Conservation (phyloP, 2,329 filamentous ascomycete genomes). For the Fusarium pininemorale region DNA sequence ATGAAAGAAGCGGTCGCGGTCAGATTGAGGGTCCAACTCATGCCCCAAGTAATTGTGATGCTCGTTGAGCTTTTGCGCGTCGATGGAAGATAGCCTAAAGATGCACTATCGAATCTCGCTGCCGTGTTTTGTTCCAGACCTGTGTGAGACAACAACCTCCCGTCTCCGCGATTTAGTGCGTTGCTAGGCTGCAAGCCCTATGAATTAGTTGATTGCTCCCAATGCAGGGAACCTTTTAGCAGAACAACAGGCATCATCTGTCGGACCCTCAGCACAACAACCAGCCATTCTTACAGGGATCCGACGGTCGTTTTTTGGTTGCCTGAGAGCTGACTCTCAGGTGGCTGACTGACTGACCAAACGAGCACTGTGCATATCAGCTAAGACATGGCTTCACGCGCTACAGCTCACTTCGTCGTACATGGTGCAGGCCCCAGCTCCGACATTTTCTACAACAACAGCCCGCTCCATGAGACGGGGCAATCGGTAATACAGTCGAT, state of each 20-base stretch:
- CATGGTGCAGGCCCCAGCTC: neutral
- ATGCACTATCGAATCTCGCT: neutral
- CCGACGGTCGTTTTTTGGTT: neutral
- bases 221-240: neutral
- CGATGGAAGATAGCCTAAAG: neutral
- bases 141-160: neutral
- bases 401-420: neutral
- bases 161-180: neutral
- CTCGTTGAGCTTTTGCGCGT: neutral
- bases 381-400: neutral
- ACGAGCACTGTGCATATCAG: neutral
- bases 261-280: neutral
- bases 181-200: neutral
- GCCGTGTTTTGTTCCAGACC: neutral
- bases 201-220: neutral
- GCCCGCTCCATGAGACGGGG: neutral
- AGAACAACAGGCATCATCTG: neutral
- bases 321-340: neutral
- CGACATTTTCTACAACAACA: neutral
- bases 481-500: neutral
- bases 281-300: neutral
- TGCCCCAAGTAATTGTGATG: too few species aligned
- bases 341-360: slow-evolving; percentile 1
- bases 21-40: neutral
- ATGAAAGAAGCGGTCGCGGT: neutral